These are phyloP conservation scores for Yamadazyma siamensis DNA, from an alignment of 1,139 yeast species.

Conservation along the genomic window DNA sequence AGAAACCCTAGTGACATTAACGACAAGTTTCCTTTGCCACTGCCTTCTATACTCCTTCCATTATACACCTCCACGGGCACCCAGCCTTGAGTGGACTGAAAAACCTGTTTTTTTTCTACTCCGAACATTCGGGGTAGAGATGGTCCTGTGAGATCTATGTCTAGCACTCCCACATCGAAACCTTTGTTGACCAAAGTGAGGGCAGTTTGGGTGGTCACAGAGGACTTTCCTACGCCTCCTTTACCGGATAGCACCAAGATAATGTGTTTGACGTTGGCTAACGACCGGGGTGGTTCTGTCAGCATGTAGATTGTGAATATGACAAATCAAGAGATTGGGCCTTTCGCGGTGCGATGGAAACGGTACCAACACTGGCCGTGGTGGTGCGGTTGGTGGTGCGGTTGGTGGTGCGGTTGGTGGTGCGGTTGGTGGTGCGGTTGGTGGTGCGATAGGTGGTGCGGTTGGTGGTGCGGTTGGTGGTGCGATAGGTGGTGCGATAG, in stretches of 20 bases:
- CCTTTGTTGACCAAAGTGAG: constrained; percentile 69
- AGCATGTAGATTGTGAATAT: too few relatives aligned
- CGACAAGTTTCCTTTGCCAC: constrained; percentile 35
- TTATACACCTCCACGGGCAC: constrained; percentile 64
- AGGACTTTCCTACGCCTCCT: constrained; percentile 85
- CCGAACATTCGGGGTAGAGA: constrained; percentile 97
- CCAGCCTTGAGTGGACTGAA: constrained; percentile 86
- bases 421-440: too few relatives aligned
- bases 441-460: too few relatives aligned
- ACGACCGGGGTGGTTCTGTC: constrained; percentile 45
- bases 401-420: too few relatives aligned
- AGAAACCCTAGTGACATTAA: constrained; percentile 93
- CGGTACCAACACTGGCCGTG: too few relatives aligned
- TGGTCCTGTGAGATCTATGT: constrained; percentile 95
- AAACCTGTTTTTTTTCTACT: constrained; percentile 73
- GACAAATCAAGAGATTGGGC: too few relatives aligned
- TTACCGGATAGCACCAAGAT: constrained; percentile 44
- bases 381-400: too few relatives aligned
- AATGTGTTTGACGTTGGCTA: constrained; percentile 66
- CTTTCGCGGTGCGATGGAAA: too few relatives aligned
- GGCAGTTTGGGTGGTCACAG: constrained; percentile 92
- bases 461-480: too few relatives aligned
- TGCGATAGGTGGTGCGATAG: too few relatives aligned
- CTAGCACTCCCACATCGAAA: constrained; percentile 83
- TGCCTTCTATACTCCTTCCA: constrained; percentile 21